Evolutionary conservation across 352 stramenopile genomes (phyloP), one percentile per base, ranked within the genome.

Genomic region (Pythium apleroticum): DNA sequence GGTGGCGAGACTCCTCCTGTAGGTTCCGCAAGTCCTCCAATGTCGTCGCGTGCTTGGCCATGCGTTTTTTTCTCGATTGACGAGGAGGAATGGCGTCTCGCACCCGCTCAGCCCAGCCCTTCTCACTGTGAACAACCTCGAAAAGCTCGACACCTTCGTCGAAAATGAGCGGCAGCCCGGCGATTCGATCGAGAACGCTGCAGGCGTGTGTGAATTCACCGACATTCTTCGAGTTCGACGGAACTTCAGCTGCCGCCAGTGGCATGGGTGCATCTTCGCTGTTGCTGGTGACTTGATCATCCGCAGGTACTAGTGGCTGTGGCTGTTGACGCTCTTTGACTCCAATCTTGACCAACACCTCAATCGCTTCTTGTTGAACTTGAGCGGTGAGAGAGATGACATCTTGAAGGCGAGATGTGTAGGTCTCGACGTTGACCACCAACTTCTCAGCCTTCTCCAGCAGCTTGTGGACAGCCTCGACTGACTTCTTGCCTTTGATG

Each of bases 51-150:
- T 90, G 65, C 52, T 89, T 91, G 2, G 74, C 66, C 58, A 89
- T 69, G 7, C 86, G 81, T 27, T 91, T 93, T 50, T 95, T 95
- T 9, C 86, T 72, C 8, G 86, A 95, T 54, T 93, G 86, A 3
- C 86, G 78, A 25, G 84, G 84, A 20, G 86, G 86, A 15, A 95
- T 77, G 11, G 84, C 85, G 27, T 91, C 81, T 20, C 76, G 78
- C 46, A 95, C 88, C 25, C 84, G 75, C 30, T 86, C 70, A 19
- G 83, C 67, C 88, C 88, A 96, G 4, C 73, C 59, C 37, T 81
- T 87, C 30, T 93, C 85, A 25, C 57, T 48, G 35, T 83, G 65
- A 46, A 96, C 69, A 22, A 90, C 76, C 11, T 60, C 73, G 12
- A 82, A 76, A 1, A 96, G 72, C 50, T 63, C 68, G 3, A 88